Base-by-base conservation (phyloP, 2,329 filamentous ascomycete genomes). In the Verticillium longisporum region DNA sequence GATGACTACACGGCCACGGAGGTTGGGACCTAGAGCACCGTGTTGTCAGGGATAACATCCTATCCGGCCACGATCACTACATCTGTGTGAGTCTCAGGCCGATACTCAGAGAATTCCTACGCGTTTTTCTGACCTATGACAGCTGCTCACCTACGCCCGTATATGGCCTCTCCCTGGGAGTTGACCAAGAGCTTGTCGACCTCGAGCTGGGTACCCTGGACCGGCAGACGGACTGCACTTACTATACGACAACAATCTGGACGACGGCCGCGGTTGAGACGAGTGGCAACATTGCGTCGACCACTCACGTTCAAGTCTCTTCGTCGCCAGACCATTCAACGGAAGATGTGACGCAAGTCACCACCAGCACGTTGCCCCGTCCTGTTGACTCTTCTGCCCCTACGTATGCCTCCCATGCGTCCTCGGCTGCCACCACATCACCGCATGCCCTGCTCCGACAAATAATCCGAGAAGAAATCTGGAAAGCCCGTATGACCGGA, bases 371-470 rank as follows among this genome's bases (percentile, higher is more conserved):
- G 34, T 36, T 36, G 6, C 6, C 34, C 34, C 34, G 6, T 11
- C 11, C 34, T 7, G 34, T 61, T 1, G 50, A 63, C 53, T 63
- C 63, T n/a, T 36, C 34, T 36, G 34, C 34, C 6, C 6, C 6
- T 11, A 63, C 63, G 0, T 61, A 58, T 11, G 38, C 60, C 15
- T 55, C 62, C 14, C 34, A 7, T 36, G 34, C 34, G 11, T 36
- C 6, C 34, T 7, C 34, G 34, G 11, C 34, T 36, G 6, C 34
- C 34, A 36, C 34, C 34, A 7, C 34, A 11, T 36, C 41, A 50
- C 41, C 9, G 41, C 41, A 50, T 85, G 82, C 63, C 70, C 79
- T 2, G 69, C 72, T 2, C 79, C 80, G 4, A 77, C 77, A 4
- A 77, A 77, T 34, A 57, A 56, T 32, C 38, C 70, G 55, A 57